These are phyloP conservation scores for Colletotrichum shisoi DNA, from an alignment of 2,329 filamentous ascomycete genomes.

Conservation along the genomic window DNA sequence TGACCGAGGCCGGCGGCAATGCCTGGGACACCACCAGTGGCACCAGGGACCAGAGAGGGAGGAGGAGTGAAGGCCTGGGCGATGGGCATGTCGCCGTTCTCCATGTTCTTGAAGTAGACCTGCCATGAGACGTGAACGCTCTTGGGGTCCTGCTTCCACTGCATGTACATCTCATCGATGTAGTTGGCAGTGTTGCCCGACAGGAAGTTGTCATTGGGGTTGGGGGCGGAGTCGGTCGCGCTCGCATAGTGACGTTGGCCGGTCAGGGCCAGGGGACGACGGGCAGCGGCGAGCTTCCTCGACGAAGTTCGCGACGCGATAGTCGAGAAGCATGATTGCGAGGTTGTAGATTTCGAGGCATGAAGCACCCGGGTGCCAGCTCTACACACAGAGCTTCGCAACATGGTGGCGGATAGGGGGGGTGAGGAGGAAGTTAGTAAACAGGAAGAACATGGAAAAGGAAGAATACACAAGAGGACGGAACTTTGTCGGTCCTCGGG, in stretches of 20 bases:
- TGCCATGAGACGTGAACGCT: constrained; percentile 99
- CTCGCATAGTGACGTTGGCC: constrained; percentile 64
- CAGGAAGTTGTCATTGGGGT: constrained; percentile 94
- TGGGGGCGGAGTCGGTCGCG: constrained; percentile 64
- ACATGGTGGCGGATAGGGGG: constrained; percentile 60
- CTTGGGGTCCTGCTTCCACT: constrained; percentile 92
- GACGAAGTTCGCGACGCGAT: constrained; percentile 52
- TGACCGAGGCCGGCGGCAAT: constrained; percentile 74
- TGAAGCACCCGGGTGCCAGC: constrained; percentile 70
- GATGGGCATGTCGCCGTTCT: constrained; percentile 96
- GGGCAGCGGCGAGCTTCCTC: constrained; percentile 56
- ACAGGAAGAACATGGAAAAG: constrained; percentile 25
- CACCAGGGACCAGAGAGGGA: constrained; percentile 85
- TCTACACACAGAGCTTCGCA: constrained; percentile 72
- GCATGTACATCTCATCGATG: constrained; percentile 99
- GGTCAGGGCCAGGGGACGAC: constrained; percentile 60
- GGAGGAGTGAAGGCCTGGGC: constrained; percentile 96
- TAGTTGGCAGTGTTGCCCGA: constrained; percentile 98
- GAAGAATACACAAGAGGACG: constrained; percentile 15
- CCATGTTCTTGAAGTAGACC: constrained; percentile 99
- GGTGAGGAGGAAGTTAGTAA: constrained; percentile 3
- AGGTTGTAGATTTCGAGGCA: constrained; percentile 58
- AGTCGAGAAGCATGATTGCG: constrained; percentile 54
- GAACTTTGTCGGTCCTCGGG: constrained; percentile 36
- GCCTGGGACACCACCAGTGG: constrained; percentile 78